Base-by-base conservation (phyloP, 495 filamentous ascomycete genomes). In the Penicillium silybi region DNA sequence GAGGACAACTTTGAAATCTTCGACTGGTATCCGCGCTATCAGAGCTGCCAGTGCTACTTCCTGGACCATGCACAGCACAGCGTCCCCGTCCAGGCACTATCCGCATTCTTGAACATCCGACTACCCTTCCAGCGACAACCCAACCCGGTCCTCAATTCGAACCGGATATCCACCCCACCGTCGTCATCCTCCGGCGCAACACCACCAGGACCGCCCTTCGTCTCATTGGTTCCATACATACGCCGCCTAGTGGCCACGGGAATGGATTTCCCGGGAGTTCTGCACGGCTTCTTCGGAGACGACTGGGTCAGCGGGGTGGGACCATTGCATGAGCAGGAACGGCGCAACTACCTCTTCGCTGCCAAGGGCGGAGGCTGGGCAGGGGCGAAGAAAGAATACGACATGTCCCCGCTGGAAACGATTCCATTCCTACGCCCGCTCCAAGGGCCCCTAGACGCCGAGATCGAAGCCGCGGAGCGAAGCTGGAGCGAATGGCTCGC, bases 261-360 rank as follows among this genome's bases (percentile, higher is more conserved):
- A 8, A 91, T 92, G 71, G 93, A 97, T 65, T 81, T 83, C 41
- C 87, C 88, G 0, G 85, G 84, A 1, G 82, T 97, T 4, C 72
- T 98, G 52, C 90, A 95, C 61, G 89, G 91, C 27, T 96, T 95
- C 74, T 98, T 98, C 62, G 93, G 93, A 6, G 89, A 97, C 54
- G 87, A 95, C 59, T 98, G 91, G 89, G 66, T 73, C 15, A 64
- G 74, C 8, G 93, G 93, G 2, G 75, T 97, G 29, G 87, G 89
- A 0, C 82, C 85, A 3, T 65, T 97, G 29, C 89, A 96, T 63
- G 90, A 97, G 62, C 84, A 86, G 60, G 93, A 98, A 66, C 80
- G 93, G 37, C 81, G 90, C 44, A 98, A 98, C 62, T 98, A 92
- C 63, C 78, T 98, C 20, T 97, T 97, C 61, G 90, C 91, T 0